phyloP scores from a whole-genome alignment of 345 rosid genomes.

The Eucalyptus microcorys region DNA sequence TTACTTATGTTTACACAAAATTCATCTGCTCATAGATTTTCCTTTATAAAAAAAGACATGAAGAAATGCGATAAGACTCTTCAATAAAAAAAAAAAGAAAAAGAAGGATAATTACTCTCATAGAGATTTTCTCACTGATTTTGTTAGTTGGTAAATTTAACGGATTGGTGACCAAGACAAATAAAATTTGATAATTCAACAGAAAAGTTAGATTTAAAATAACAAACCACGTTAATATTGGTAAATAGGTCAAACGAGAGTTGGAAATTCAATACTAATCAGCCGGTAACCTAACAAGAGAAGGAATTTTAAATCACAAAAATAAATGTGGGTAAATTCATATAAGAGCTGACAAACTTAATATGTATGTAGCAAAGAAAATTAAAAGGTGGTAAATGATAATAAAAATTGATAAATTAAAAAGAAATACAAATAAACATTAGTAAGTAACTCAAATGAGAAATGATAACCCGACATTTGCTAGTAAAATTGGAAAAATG shows the following conservation, averaged over 20 bases:
- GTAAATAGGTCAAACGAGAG: not conserved
- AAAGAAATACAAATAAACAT: not conserved
- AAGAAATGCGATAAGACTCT: not conserved
- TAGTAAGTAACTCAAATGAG: not conserved
- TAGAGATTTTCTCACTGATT: not conserved
- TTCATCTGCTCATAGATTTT: not conserved
- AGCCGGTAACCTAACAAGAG: not conserved
- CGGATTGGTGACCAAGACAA: not conserved
- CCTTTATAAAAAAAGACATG: not conserved
- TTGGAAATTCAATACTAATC: not conserved
- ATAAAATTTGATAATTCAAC: not conserved
- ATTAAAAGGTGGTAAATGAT: not conserved
- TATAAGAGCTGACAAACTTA: not conserved
- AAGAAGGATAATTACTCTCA: not conserved
- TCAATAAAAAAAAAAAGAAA: not conserved
- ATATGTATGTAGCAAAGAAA: not conserved
- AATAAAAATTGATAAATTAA: not conserved
- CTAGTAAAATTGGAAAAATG: accelerated
- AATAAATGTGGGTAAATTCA: not conserved
- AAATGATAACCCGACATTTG: not conserved
- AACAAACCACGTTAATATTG: not conserved
- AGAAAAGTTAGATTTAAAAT: not conserved
- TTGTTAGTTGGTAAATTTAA: not conserved
- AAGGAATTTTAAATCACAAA: not conserved
- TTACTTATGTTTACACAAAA: not conserved